Conservation (phyloP, 106 monocot genomes). For the Dioscorea dumetorum region DNA sequence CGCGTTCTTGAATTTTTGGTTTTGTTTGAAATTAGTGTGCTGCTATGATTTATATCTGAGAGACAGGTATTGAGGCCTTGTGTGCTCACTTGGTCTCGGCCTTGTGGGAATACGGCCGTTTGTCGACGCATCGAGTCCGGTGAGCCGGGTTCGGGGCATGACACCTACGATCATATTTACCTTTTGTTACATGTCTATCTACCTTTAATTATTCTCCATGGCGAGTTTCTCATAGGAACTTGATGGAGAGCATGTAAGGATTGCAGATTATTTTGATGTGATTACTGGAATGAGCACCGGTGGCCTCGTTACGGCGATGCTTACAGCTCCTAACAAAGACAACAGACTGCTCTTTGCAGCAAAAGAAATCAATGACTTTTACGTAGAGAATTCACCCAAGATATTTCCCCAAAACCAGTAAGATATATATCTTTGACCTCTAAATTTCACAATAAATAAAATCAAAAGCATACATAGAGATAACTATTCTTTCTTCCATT, state of each 20-base stretch:
- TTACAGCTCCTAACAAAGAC: conserved; percentile 1
- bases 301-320: background rate
- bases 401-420: conserved; percentile 1
- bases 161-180: background rate
- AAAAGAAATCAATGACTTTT: background rate
- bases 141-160: too few species aligned
- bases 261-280: conserved; percentile 6
- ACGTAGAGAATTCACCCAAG: background rate
- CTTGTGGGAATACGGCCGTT: too few species aligned
- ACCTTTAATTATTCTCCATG: background rate
- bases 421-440: background rate
- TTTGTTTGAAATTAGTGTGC: too few species aligned
- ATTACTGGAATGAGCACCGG: conserved; percentile 7
- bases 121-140: too few species aligned
- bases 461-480: background rate
- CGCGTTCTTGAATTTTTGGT: too few species aligned
- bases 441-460: background rate
- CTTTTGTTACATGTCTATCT: background rate
- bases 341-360: background rate
- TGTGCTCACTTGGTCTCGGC: too few species aligned
- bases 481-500: background rate
- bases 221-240: background rate
- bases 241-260: background rate
- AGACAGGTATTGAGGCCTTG: too few species aligned
- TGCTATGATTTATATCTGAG: too few species aligned